Base-by-base conservation (phyloP, 345 rosid genomes). In the Abelmoschus esculentus region DNA sequence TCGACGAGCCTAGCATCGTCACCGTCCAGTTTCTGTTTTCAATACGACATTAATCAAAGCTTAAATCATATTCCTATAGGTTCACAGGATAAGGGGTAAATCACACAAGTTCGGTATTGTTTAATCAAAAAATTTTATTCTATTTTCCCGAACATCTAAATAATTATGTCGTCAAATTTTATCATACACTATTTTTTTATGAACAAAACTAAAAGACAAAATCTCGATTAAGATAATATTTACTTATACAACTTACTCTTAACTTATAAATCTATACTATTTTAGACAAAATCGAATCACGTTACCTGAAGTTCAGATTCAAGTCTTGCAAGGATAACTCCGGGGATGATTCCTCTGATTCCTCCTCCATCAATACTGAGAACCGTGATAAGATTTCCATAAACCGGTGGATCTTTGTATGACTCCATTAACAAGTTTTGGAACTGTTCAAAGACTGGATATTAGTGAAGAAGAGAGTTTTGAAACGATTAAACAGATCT, bases 361-460 rank as follows among this genome's bases (percentile, higher is more conserved):
- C 90, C 95, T 26, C 97, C 97, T 7, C 95, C 97, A 54, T 91
- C 97, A 19, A 91, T 70, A 63, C 97, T 87, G 12, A 91, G 87
- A 58, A 89, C 53, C 6, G 97, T 86, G 15, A 86, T 74, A 8
- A 87, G 90, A 1, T 79, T 70, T 17, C 95, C 97, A 42, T 36
- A 75, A 7, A 64, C 50, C 5, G 95, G 89, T 15, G 89, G 84
- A 42, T 57, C 79, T 70, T 71, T 71, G 32, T 18, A 63, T 22
- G 72, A 19, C 73, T 66, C 76, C 82, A 81, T 80, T 9, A 9
- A 40, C 2, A 40, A 40, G 2, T 40, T 40, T 40, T 10, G 11
- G 11, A 40, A 40, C 7, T 40, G 12, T 2, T 40, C 11, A 40
- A 40, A 40, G 1, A 9, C 8, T 7, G 44, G 44, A 40, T 40